These are phyloP conservation scores for Aspergillus indologenus DNA, from an alignment of 495 filamentous ascomycete species.

Conservation along the genomic window DNA sequence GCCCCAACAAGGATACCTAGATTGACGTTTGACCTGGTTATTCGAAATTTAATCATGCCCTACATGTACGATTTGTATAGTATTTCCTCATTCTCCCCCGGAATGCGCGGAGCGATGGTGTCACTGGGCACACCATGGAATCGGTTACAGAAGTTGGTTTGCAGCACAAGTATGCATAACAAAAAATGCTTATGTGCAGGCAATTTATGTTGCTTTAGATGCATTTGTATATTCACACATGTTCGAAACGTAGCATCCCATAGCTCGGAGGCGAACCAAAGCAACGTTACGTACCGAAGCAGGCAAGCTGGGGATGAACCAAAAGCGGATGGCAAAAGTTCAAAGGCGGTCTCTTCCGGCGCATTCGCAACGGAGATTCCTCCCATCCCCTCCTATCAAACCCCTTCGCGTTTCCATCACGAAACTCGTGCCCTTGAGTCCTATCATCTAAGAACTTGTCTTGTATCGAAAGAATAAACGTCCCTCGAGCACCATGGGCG, in stretches of 20 bases:
- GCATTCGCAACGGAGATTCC: conserved; percentile 15
- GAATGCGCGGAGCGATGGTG: not conserved
- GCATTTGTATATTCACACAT: not conserved
- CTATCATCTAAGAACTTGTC: not conserved
- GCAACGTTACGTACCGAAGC: not conserved
- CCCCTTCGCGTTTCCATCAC: conserved; percentile 26
- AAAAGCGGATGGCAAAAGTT: conserved; percentile 18
- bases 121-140: not conserved
- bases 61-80: conserved; percentile 1
- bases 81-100: not conserved
- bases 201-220: not conserved
- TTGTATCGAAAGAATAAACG: conserved; percentile 2
- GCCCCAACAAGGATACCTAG: not conserved
- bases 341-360: conserved; percentile 24
- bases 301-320: conserved; percentile 7
- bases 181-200: not conserved
- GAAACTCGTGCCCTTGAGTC: not conserved
- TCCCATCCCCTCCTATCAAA: conserved; percentile 23
- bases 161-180: not conserved
- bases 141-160: not conserved
- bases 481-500: conserved; percentile 38
- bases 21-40: not conserved
- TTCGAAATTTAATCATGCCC: conserved; percentile 13
- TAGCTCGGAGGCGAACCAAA: not conserved
- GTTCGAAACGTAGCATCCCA: not conserved